phyloP scores from a whole-genome alignment of 2,329 filamentous ascomycete genomes.

The Hymenoscyphus linearis region DNA sequence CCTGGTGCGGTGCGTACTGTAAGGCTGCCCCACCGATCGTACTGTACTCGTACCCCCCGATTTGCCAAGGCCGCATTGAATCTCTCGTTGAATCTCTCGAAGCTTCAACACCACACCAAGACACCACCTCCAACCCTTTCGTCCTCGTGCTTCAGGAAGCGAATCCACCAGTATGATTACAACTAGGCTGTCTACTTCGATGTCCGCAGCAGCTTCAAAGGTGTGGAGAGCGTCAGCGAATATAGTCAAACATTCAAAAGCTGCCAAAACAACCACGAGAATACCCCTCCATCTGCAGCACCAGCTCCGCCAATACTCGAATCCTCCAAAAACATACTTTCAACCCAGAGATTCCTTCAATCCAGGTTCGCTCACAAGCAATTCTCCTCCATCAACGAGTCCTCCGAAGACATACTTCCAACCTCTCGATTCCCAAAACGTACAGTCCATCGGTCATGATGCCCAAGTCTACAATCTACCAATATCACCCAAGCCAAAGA shows the following conservation, averaged over 20 bases:
- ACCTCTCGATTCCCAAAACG: constrained; percentile 6
- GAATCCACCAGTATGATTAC: not conserved
- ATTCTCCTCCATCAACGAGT: constrained; percentile 6
- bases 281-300: not conserved
- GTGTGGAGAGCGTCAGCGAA: not conserved
- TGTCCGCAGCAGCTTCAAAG: not conserved
- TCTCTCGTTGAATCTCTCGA: too few species aligned
- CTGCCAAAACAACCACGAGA: not conserved
- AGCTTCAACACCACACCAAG: not conserved
- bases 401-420: constrained; percentile 6
- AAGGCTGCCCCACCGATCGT: too few species aligned
- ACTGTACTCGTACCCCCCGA: too few species aligned
- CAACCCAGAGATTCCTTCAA: not conserved
- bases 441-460: constrained; percentile 18
- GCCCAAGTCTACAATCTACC: constrained; percentile 22
- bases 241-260: not conserved
- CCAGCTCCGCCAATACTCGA: not conserved
- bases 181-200: not conserved
- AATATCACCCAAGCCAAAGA: constrained; percentile 14
- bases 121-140: not conserved
- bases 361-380: not conserved
- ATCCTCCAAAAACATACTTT: not conserved
- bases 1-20: too few species aligned
- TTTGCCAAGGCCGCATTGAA: too few species aligned
- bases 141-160: not conserved